Base-by-base conservation (phyloP, 2,329 filamentous ascomycete species). In the Aspergillus clavatus region DNA sequence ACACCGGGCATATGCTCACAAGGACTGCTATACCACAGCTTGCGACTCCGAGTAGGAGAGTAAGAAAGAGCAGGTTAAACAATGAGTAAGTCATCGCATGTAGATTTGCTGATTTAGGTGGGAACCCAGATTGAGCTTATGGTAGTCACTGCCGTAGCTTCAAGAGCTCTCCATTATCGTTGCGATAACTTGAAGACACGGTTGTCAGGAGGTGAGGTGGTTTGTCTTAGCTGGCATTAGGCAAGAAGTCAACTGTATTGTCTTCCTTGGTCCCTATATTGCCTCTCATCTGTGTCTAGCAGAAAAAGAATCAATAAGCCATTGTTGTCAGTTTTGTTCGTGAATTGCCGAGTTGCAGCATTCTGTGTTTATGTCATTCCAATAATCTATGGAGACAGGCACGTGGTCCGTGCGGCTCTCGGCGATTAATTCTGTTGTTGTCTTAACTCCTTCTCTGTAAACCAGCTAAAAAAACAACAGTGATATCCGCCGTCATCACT, bases 331-430 rank as follows among this genome's bases (percentile, higher is more conserved):
- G 29, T 33, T 16, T 31, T 18, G 29, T n/a, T n/a, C n/a, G n/a
- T n/a, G n/a, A n/a, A n/a, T n/a, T n/a, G n/a, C n/a, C n/a, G n/a
- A n/a, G n/a, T n/a, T n/a, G n/a, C n/a, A n/a, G n/a, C n/a, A n/a
- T n/a, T n/a, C n/a, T n/a, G n/a, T n/a, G 18, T 35, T 35, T 18
- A 23, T 23, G 5, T 26, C 21, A 38, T 28, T 28, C 28, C 7
- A 23, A 22, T 35, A 12, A 8, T 24, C 23, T 0, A 22, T 16
- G 24, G 14, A 18, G 19, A 33, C 8, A 18, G 40, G 52, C 53
- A 57, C 54, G 53, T 59, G 57, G 57, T 54, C 57, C 28, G 56
- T 57, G 56, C 53, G 28, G 42, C 12, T 21, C 36, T 58, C 52
- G 56, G 51, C 43, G 54, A 58, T 56, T 56, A 57, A 55, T 55